phyloP scores from a whole-genome alignment of 768 basidiomycete genomes.

The Boletus fagicola region DNA sequence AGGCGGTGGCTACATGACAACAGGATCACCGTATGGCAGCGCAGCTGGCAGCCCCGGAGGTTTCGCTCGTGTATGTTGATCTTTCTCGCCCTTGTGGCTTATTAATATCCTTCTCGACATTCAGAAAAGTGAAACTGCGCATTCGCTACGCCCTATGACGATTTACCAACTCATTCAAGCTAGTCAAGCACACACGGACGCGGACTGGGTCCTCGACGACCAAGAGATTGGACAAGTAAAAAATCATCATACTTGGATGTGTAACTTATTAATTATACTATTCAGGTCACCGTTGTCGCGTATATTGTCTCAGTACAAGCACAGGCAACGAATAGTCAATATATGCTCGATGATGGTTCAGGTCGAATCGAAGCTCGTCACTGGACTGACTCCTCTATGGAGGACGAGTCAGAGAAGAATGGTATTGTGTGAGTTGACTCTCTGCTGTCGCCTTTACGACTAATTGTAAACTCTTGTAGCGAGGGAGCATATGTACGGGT shows the following conservation, averaged over 20 bases:
- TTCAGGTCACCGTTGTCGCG: slow-evolving; percentile 70
- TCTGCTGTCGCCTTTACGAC: not conserved
- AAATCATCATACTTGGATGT: not conserved
- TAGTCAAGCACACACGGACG: slow-evolving; percentile 81
- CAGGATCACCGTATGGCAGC: slow-evolving; percentile 59
- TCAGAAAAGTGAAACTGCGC: slow-evolving; percentile 39
- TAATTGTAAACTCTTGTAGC: slow-evolving; percentile 36
- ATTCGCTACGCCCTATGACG: slow-evolving; percentile 70
- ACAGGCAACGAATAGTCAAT: slow-evolving; percentile 79
- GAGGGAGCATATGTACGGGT: slow-evolving; percentile 79
- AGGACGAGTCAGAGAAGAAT: slow-evolving; percentile 51
- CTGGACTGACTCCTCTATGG: slow-evolving; percentile 71
- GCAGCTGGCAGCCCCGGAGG: slow-evolving; percentile 61
- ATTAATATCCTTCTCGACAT: not conserved
- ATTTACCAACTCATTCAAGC: slow-evolving; percentile 74
- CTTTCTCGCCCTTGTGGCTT: not conserved
- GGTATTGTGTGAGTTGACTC: slow-evolving; percentile 43
- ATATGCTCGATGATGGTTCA: slow-evolving; percentile 83
- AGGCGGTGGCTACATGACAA: slow-evolving; percentile 58
- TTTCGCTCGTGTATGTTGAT: slow-evolving; percentile 38
- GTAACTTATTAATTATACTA: slow-evolving; percentile 1
- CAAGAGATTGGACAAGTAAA: slow-evolving; percentile 77
- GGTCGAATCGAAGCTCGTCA: slow-evolving; percentile 73
- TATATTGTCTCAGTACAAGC: slow-evolving; percentile 65
- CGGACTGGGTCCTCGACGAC: slow-evolving; percentile 84